phyloP scores from a whole-genome alignment of 306 rosid genomes.

The Dryas alaskensis region DNA sequence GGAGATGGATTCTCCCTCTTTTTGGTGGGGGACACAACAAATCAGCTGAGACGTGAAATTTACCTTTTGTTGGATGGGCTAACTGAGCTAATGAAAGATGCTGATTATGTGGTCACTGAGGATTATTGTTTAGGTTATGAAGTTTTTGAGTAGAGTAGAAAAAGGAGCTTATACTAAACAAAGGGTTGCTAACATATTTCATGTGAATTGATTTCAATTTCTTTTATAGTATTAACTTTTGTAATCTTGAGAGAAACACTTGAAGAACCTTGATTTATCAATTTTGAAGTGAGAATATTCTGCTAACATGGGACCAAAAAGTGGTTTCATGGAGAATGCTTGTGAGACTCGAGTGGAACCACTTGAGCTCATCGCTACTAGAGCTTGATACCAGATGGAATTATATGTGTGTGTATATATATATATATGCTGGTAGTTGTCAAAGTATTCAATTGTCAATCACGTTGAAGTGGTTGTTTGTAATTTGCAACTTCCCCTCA shows the following conservation, averaged over 20 bases:
- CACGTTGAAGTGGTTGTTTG: too few species aligned
- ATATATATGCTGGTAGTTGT: too few species aligned
- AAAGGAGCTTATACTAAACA: conserved; percentile 25
- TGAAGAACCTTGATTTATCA: neutral
- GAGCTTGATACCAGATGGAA: too few species aligned
- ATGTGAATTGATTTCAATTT: neutral
- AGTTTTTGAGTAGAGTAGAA: conserved; percentile 28
- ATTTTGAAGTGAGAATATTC: neutral
- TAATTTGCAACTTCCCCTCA: too few species aligned
- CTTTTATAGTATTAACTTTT: neutral
- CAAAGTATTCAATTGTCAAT: too few species aligned
- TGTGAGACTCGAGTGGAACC: neutral
- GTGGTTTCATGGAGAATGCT: neutral
- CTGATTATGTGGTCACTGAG: conserved; percentile 33
- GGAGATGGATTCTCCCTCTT: conserved; percentile 61
- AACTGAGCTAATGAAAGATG: conserved; percentile 59
- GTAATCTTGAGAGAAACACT: neutral
- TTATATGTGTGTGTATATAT: too few species aligned
- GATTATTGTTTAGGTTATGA: conserved; percentile 30
- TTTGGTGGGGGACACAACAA: conserved; percentile 64
- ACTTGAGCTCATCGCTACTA: too few species aligned
- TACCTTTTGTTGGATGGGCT: conserved; percentile 62
- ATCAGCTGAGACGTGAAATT: conserved; percentile 43
- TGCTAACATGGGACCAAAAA: neutral
- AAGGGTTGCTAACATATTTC: neutral